Percentiles rank a stretch among this genome's conserved stretches.
These are phyloP conservation scores for Diaporthe humulicola DNA, from an alignment of 2,329 filamentous ascomycete species.

Conservation along the genomic window DNA sequence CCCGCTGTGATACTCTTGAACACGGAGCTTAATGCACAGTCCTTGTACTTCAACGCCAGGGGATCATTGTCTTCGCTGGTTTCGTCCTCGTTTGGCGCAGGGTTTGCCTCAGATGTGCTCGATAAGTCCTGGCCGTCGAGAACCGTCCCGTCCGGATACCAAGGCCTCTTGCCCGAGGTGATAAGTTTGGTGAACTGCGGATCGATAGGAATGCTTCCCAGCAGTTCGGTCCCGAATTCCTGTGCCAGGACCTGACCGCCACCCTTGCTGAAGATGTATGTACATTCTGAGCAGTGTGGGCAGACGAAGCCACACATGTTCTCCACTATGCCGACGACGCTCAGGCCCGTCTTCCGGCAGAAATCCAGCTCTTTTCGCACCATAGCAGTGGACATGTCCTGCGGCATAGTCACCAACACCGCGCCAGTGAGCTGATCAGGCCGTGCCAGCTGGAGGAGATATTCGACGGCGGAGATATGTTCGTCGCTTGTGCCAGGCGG, in stretches of 20 bases:
- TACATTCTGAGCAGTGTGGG: conserved; percentile 84
- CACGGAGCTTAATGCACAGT: conserved; percentile 77
- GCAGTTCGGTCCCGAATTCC: conserved; percentile 86
- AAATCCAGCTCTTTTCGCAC: conserved; percentile 97
- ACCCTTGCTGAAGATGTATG: conserved; percentile 92
- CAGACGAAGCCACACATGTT: conserved; percentile 98
- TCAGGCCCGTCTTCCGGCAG: conserved; percentile 84
- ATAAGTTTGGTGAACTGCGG: conserved; percentile 90
- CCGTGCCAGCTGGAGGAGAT: conserved; percentile 74
- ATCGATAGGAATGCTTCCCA: conserved; percentile 92
- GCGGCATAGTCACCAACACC: conserved; percentile 95
- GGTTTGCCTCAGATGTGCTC: conserved; percentile 47
- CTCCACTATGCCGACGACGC: conserved; percentile 89
- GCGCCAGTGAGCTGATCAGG: conserved; percentile 84
- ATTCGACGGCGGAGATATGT: conserved; percentile 94
- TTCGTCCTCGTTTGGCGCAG: conserved; percentile 43
- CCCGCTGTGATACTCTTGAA: conserved; percentile 75
- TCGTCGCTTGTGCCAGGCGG: conserved; percentile 97
- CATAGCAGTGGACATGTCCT: conserved; percentile 92
- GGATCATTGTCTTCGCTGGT: conserved; percentile 52
- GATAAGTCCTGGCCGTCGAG: conserved; percentile 70
- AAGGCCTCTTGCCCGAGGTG: conserved; percentile 77
- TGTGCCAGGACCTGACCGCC: conserved; percentile 90
- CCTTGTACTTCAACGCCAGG: conserved; percentile 79
- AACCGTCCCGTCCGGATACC: conserved; percentile 77